A percentile compares a stretch with the other conserved stretches of the same genome.
These are phyloP conservation scores for Cryptococcus sp. DNA, from an alignment of 1,284 basidiomycete genomes.

Conservation along the genomic window DNA sequence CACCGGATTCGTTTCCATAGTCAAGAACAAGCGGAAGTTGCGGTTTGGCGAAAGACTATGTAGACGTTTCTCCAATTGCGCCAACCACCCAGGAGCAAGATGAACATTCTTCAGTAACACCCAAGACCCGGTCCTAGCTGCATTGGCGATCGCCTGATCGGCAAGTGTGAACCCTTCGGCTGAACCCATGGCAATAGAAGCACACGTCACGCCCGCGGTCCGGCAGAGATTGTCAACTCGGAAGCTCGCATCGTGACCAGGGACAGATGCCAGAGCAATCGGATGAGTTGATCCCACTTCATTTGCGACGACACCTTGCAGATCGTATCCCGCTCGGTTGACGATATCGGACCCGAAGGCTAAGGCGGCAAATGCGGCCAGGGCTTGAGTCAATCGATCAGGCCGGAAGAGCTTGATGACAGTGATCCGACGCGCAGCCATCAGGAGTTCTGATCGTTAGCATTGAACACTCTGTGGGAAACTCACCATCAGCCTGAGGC, in stretches of 20 bases:
- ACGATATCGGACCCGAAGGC: slow-evolving; percentile 46
- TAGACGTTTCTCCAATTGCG: slow-evolving; percentile 92
- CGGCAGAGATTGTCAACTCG: slow-evolving; percentile 86
- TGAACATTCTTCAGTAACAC: slow-evolving; percentile 96
- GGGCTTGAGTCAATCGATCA: slow-evolving; percentile 42
- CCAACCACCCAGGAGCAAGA: slow-evolving; percentile 89
- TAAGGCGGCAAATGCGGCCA: slow-evolving; percentile 37
- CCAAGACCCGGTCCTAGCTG: slow-evolving; percentile 88
- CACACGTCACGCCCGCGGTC: slow-evolving; percentile 70
- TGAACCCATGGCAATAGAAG: slow-evolving; percentile 95
- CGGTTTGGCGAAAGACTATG: slow-evolving; percentile 84
- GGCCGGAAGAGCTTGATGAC: slow-evolving; percentile 49
- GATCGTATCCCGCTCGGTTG: slow-evolving; percentile 56
- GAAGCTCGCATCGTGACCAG: slow-evolving; percentile 96
- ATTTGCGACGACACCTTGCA: slow-evolving; percentile 71
- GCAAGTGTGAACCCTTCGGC: slow-evolving; percentile 93
- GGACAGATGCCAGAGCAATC: slow-evolving; percentile 85
- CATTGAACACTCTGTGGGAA: background rate
- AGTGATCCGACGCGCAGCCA: slow-evolving; percentile 36
- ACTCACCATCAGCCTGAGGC: slow-evolving; percentile 53
- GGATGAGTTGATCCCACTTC: slow-evolving; percentile 80
- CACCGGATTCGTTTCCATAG: slow-evolving; percentile 82
- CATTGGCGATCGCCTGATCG: slow-evolving; percentile 88
- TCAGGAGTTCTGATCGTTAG: slow-evolving; percentile 27
- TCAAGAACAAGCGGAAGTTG: slow-evolving; percentile 91